Percentiles rank a stretch among this genome's conserved stretches.
These are phyloP conservation scores for Alternaria gansuensis DNA, from an alignment of 2,329 filamentous ascomycete genomes.

Conservation along the genomic window DNA sequence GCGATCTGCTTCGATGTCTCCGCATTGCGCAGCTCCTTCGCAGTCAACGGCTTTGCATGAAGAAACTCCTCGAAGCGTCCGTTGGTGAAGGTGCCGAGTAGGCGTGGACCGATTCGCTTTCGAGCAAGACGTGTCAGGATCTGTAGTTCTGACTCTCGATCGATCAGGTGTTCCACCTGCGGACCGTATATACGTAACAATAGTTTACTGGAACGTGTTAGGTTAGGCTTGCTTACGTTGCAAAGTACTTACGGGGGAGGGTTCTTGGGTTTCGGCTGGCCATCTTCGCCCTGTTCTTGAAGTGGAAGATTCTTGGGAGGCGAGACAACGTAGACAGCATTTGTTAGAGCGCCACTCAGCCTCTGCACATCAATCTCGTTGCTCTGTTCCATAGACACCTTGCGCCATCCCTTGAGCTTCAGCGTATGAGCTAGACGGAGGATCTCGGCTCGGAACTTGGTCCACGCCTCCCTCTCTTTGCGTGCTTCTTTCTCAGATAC, in stretches of 20 bases:
- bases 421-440: constrained; percentile 88
- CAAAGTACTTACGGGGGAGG: constrained; percentile 62
- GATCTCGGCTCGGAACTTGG: constrained; percentile 90
- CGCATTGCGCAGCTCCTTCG: constrained; percentile 77
- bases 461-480: constrained; percentile 81
- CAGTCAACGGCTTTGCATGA: constrained; percentile 81
- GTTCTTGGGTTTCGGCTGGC: constrained; percentile 53
- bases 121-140: constrained; percentile 86
- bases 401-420: constrained; percentile 88
- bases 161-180: constrained; percentile 94
- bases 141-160: constrained; percentile 86
- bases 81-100: constrained; percentile 92
- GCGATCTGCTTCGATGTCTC: constrained; percentile 92
- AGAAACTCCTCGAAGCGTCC: constrained; percentile 96
- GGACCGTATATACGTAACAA: constrained; percentile 92
- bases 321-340: constrained; percentile 93
- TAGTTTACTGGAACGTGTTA: constrained; percentile 68
- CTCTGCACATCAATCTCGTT: constrained; percentile 75
- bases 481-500: constrained; percentile 57
- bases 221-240: constrained; percentile 1
- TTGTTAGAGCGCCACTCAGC: constrained; percentile 91
- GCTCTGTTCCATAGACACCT: constrained; percentile 76
- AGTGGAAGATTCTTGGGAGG: constrained; percentile 72
- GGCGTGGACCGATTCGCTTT: constrained; percentile 90
- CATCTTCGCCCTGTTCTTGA: constrained; percentile 51